These are phyloP conservation scores for Leccinum longicurvipes DNA, from an alignment of 768 basidiomycete species.

Conservation along the genomic window DNA sequence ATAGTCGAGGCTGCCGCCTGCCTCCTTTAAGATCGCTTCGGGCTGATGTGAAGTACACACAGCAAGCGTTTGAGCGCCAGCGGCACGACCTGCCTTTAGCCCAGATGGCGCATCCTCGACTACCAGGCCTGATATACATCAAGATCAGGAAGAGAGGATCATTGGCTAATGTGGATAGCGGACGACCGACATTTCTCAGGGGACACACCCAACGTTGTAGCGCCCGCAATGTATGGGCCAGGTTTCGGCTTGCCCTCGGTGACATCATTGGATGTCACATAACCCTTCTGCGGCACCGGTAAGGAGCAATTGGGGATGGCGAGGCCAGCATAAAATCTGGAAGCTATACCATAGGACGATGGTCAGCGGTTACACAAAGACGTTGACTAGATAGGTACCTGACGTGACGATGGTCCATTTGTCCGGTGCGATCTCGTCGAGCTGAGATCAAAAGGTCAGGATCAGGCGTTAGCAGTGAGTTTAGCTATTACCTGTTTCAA, in stretches of 20 bases:
- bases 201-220: constrained; percentile 48
- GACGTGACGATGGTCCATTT: constrained; percentile 86
- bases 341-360: constrained; percentile 45
- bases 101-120: constrained; percentile 91
- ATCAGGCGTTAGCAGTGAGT: not conserved
- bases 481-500: constrained; percentile 45
- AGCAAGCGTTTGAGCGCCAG: constrained; percentile 73
- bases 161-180: not conserved
- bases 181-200: constrained; percentile 51
- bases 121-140: constrained; percentile 60
- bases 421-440: constrained; percentile 23
- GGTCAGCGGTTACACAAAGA: not conserved
- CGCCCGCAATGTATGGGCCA: constrained; percentile 82
- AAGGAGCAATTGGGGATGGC: constrained; percentile 66
- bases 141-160: not conserved
- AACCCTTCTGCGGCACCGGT: constrained; percentile 52
- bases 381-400: constrained; percentile 32
- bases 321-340: constrained; percentile 62
- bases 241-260: constrained; percentile 85
- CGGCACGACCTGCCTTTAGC: constrained; percentile 67
- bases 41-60: constrained; percentile 79
- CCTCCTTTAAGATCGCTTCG: constrained; percentile 45
- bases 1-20: constrained; percentile 46
- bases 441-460: constrained; percentile 12
- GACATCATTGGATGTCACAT: constrained; percentile 65